Conservation (phyloP, 2,329 filamentous ascomycete genomes). For the Diaporthe sp. region DNA sequence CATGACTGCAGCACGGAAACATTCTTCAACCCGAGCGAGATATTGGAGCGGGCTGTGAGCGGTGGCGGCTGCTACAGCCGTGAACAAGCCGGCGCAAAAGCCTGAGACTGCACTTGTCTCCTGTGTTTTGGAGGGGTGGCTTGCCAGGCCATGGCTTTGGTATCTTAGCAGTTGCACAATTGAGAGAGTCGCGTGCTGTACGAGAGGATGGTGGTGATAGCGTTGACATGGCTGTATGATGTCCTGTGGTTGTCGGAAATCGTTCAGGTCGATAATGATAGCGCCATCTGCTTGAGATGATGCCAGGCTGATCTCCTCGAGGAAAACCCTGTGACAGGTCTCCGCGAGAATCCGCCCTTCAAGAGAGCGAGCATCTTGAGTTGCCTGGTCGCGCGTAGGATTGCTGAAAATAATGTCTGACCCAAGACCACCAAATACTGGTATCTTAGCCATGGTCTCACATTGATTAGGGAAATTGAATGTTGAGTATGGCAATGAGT, state of each 20-base stretch:
- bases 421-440: background rate
- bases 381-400: background rate
- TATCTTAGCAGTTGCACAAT: background rate
- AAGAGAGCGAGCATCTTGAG: background rate
- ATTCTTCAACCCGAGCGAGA: conserved; percentile 2
- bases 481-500: background rate
- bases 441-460: background rate
- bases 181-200: background rate
- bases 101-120: background rate
- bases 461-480: background rate
- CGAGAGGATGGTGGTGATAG: background rate
- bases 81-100: conserved; percentile 7
- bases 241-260: background rate
- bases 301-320: background rate
- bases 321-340: background rate
- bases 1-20: conserved; percentile 9
- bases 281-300: background rate
- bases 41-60: background rate
- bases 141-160: background rate
- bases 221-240: background rate
- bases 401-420: conserved; percentile 3
- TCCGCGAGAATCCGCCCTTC: background rate
- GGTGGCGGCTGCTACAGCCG: conserved; percentile 1
- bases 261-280: background rate
- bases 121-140: background rate